Evolutionary conservation across 1,139 yeast genomes (phyloP), one percentile per base, ranked within the genome.

Genomic region (Taphrina confusa): DNA sequence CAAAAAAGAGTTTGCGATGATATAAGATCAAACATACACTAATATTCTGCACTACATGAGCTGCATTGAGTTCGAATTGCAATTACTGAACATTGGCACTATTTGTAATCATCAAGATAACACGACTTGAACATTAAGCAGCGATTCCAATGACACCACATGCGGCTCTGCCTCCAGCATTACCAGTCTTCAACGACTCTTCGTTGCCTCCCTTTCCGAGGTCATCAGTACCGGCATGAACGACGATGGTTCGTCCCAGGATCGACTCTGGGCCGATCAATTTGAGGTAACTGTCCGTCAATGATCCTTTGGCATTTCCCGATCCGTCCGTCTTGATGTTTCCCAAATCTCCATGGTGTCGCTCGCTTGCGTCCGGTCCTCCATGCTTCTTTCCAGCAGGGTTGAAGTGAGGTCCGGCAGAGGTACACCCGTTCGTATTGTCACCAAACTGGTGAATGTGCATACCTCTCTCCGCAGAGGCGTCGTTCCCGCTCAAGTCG

Each of bases 321-420:
- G 75, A 69, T 64, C 85, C 82, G 73, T 92, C 96, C 64, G 97
- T 87, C 70, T 84, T 73, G 74, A 92, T 79, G 82, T 92, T 92
- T 74, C 97, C 98, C 75, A 92, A 80, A 76, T 92, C 98, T 76
- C 98, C 98, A 71, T 87, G 96, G 78, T 92, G 98, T 80, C 98
- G 87, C 69, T 72, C 78, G 68, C 82, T 88, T 71, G 86, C 96
- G 71, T 83, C 84, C 75, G 97, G 97, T 64, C 94, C 90, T 77
- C 98, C 98, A 76, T 92, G 98, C 68, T 83, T 82, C 80, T 86
- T 85, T 68, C 82, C 79, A 75, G 86, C 87, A 67, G 97, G 97
- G 82, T 92, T 92, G 84, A 89, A 91, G 78, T 92, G 98, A 64
- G 97, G 96, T 71, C 98, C 98, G 62, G 98, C 97, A 67, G 97